Evolutionary conservation across 176 grass and related monocot genomes (phyloP).

Genomic region (Eleusine indica): DNA sequence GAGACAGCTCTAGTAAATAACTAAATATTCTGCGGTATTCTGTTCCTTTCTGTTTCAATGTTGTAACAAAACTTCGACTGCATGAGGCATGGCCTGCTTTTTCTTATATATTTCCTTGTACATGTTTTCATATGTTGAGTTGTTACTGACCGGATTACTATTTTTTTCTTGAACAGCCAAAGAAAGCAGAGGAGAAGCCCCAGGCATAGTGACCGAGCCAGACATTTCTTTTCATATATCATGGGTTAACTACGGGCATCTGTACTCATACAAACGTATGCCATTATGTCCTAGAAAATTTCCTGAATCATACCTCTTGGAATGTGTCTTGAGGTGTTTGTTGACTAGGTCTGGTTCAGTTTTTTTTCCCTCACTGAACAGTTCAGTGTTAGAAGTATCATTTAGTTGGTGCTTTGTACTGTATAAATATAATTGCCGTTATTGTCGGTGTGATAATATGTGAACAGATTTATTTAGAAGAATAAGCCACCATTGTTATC

Average conservation of each 20-base stretch:
- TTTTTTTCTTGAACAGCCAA: constrained; percentile 52
- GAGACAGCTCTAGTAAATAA: no score
- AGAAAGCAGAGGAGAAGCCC: constrained; percentile 82
- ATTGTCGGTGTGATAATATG: background rate
- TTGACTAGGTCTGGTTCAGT: background rate
- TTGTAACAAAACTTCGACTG: background rate
- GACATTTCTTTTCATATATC: background rate
- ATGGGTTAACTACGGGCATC: background rate
- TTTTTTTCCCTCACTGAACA: background rate
- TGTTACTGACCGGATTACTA: constrained; percentile 1
- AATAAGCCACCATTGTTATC: background rate
- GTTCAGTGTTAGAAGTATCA: background rate
- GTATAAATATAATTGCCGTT: background rate
- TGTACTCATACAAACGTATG: background rate
- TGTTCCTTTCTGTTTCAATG: background rate
- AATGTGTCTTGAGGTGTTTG: background rate
- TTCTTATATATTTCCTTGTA: background rate
- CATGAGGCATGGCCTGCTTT: background rate
- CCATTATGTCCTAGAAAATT: background rate
- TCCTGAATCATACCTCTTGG: background rate
- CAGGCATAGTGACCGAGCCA: constrained; percentile 44
- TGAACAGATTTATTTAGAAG: background rate
- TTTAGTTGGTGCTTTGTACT: background rate
- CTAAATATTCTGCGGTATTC: background rate
- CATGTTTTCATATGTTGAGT: background rate